Base-by-base conservation (phyloP, 371 early-diverging fungal genomes). In the Rhizopus arrhizus region DNA sequence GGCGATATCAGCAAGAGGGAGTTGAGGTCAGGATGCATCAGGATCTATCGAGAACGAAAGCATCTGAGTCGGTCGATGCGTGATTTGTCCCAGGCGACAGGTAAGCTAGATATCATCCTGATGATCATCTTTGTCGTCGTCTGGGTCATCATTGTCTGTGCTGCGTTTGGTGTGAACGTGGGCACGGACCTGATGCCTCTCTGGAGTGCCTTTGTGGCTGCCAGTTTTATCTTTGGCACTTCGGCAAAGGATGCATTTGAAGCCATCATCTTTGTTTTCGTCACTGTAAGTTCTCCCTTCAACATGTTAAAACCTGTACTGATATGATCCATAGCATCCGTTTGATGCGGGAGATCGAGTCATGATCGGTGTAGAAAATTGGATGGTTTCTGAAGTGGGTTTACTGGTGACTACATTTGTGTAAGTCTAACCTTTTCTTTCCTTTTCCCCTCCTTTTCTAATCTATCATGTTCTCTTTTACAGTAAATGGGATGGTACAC, bases 161-260 rank as follows among this genome's bases (percentile, higher is more conserved):
- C 74, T 61, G 75, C 88, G 2, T 86, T 85, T 73, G 88, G 87
- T 22, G 77, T 87, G 3, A 75, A 83, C 49, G 79, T 85, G 15
- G 77, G 84, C 1, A 80, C 85, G 32, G 82, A 80, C 42, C 59
- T 89, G 42, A 85, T 86, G 49, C 83, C 87, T 5, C 70, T 83
- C 28, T 83, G 83, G 55, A 78, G 83, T 53, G 78, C 76, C 35
- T 75, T 83, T 58, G 65, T 85, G n/a, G 87, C 80, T 0, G 73
- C 79, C 61, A 77, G 78, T 62, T 87, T 87, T 68, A 65, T 87
- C n/a, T 87, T 87, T 70, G 87, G 85, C 61, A 78, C 71, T 28
- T 74, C 89, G 13, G 86, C 85, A 31, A 85, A 85, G 56, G 85
- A 74, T 32, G 72, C 80, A n/a, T 90, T 90, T 66, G 89, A 90